Base-by-base conservation (phyloP, 208 protist genomes). In the Leishmania aethiopica region DNA sequence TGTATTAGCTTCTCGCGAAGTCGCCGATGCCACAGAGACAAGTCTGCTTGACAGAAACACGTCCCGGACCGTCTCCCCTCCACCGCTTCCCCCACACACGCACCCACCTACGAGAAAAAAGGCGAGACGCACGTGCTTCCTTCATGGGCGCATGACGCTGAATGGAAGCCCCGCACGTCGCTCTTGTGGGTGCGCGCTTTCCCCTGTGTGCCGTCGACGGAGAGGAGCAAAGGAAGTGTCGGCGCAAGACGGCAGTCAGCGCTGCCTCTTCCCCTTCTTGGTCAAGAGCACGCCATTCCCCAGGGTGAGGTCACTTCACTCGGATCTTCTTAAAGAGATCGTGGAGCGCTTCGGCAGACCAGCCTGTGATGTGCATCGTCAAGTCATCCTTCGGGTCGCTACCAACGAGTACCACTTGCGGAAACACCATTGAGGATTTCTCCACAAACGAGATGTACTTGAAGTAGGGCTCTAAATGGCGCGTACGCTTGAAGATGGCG, bases 271-370 rank as follows among this genome's bases (percentile, higher is more conserved):
- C 62, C 15, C 2, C 15, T 10, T 40, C n/a, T 19, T 32, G n/a
- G 25, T 40, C 37, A 8, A 71, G 32, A 42, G 35, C 1, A n/a
- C 22, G 42, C 37, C 42, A n/a, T n/a, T 19, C 37, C 25, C 37
- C 69, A n/a, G 25, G 42, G 42, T 51, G 15, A 13, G 22, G 75
- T 49, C 51, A 78, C 6, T 59, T n/a, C 70, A 85, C 60, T 1
- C 32, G 28, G 28, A 89, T 81, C 59, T 86, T 91, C 51, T 88
- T 79, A 17, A 91, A 70, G 53, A 91, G 78, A 37, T 91, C 60
- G 57, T 91, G 76, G 19, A 91, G 59, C 0, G 79, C 84, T 22
- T 87, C 84, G 2, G 80, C 78, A 47, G 89, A 83, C 88, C 86
- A 91, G 1, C 79, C 82, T 3, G 40, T 32, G 40, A 93, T 75